Conservation (phyloP, 2,329 filamentous ascomycete genomes). For the Coniochaeta sp. region DNA sequence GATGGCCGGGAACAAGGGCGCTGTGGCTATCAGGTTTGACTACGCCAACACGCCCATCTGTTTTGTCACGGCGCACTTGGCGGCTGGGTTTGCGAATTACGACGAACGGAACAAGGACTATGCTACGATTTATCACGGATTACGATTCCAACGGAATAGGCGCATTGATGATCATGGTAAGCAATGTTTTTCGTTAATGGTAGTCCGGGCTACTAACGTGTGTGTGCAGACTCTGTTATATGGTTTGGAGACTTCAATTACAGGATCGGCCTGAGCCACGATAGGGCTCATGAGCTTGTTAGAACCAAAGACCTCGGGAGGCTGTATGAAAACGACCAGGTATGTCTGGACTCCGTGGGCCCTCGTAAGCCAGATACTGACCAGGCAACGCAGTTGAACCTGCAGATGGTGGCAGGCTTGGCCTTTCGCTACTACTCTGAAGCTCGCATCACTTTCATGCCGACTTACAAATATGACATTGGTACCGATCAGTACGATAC, state of each 20-base stretch:
- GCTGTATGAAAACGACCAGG: conserved; percentile 88
- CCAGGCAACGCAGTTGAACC: conserved; percentile 57
- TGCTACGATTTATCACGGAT: conserved; percentile 74
- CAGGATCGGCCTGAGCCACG: conserved; percentile 77
- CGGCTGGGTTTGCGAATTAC: conserved; percentile 93
- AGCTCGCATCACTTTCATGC: conserved; percentile 77
- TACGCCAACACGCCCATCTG: conserved; percentile 90
- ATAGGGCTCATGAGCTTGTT: conserved; percentile 69
- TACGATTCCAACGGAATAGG: conserved; percentile 85
- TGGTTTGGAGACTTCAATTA: conserved; percentile 99
- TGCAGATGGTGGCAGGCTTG: conserved; percentile 91
- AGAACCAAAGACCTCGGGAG: conserved; percentile 65
- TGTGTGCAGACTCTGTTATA: conserved; percentile 58
- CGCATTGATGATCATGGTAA: conserved; percentile 84
- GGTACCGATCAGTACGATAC: conserved; percentile 86
- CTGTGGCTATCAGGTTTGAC: conserved; percentile 91
- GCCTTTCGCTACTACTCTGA: conserved; percentile 92
- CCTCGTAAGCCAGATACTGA: not conserved
- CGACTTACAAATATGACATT: conserved; percentile 94
- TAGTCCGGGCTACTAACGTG: not conserved
- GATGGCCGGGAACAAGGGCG: conserved; percentile 96
- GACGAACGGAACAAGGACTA: conserved; percentile 95
- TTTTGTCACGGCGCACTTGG: conserved; percentile 93
- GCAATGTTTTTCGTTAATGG: not conserved
- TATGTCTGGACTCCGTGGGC: conserved; percentile 22